Evolutionary conservation across 2,329 filamentous ascomycete species (phyloP).

Genomic region (Pseudocercospora macadamiae): DNA sequence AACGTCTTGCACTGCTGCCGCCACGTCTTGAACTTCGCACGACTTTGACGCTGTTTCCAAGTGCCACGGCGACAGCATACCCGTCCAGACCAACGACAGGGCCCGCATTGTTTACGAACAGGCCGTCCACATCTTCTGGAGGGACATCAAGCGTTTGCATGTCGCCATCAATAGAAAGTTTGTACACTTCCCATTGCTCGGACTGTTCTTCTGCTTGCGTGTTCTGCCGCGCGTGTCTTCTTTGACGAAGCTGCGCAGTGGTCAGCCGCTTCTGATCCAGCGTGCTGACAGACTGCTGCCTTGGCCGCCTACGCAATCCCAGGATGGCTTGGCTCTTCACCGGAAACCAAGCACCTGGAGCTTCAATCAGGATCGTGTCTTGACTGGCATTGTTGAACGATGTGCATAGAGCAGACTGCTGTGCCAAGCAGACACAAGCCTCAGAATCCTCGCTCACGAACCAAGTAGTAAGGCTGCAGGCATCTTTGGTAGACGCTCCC

Average conservation of each 20-base stretch:
- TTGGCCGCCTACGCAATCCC: constrained; percentile 29
- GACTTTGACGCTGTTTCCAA: constrained; percentile 74
- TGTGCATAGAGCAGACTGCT: constrained; percentile 18
- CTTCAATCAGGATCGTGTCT: constrained; percentile 15
- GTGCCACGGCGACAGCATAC: constrained; percentile 67
- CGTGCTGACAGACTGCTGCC: constrained; percentile 15
- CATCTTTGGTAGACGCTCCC: background rate
- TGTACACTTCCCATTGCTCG: constrained; percentile 59
- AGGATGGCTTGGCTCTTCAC: constrained; percentile 30
- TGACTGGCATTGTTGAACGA: constrained; percentile 17
- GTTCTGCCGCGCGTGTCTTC: constrained; percentile 21
- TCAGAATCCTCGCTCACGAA: constrained; percentile 32
- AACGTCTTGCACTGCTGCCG: constrained; percentile 12
- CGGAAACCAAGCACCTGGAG: constrained; percentile 28
- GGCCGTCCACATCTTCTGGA: constrained; percentile 52
- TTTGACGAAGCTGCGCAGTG: constrained; percentile 14
- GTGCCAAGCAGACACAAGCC: constrained; percentile 33
- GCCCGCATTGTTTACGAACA: constrained; percentile 68
- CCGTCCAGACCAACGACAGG: constrained; percentile 66
- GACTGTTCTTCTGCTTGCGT: constrained; percentile 15
- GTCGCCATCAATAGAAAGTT: constrained; percentile 51
- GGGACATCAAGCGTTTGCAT: constrained; percentile 45
- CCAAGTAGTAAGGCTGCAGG: constrained; percentile 29
- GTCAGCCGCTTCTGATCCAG: constrained; percentile 6
- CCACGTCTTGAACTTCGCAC: constrained; percentile 44